Evolutionary conservation across 2,329 filamentous ascomycete species (phyloP).

Genomic region (Penicillium sp.): DNA sequence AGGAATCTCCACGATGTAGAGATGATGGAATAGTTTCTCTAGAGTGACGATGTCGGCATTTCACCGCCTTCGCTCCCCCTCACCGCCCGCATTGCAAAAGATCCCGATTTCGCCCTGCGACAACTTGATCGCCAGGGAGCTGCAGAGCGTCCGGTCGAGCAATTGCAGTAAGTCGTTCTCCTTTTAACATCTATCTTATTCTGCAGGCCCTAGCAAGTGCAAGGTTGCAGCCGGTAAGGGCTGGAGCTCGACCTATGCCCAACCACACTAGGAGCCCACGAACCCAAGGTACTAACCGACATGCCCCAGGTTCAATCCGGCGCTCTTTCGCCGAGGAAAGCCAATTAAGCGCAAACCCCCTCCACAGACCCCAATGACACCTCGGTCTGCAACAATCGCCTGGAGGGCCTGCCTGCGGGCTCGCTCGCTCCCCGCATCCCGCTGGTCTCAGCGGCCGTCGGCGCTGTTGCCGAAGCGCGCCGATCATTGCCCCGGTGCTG

Average conservation of each 20-base stretch:
- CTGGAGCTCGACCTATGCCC: not conserved
- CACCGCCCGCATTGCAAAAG: slow-evolving; percentile 19
- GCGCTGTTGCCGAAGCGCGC: slow-evolving; percentile 15
- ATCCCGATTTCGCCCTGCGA: slow-evolving; percentile 20
- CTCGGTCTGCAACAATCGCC: slow-evolving; percentile 24
- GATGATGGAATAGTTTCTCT: too few species aligned
- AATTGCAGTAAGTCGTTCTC: slow-evolving; percentile 25
- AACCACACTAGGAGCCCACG: slow-evolving; percentile 3
- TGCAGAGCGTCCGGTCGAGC: slow-evolving; percentile 21
- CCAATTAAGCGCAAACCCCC: slow-evolving; percentile 14
- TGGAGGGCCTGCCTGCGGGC: slow-evolving; percentile 28
- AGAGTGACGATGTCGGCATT: too few species aligned
- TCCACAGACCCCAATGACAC: slow-evolving; percentile 20
- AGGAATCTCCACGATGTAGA: too few species aligned
- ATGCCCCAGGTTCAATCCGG: slow-evolving; percentile 17
- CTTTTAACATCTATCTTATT: too few species aligned
- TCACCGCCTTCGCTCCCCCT: slow-evolving; percentile 5
- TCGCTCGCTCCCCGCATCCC: slow-evolving; percentile 24
- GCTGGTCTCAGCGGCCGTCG: slow-evolving; percentile 25
- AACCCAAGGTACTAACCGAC: slow-evolving; percentile 10
- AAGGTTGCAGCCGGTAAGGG: too few species aligned
- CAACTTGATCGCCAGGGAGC: slow-evolving; percentile 17
- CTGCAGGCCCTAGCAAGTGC: too few species aligned
- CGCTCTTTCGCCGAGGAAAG: slow-evolving; percentile 15
- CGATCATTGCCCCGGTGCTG: slow-evolving; percentile 13